Evolutionary conservation across 768 basidiomycete genomes (phyloP).

Genomic region (Pulveroboletus sp.): DNA sequence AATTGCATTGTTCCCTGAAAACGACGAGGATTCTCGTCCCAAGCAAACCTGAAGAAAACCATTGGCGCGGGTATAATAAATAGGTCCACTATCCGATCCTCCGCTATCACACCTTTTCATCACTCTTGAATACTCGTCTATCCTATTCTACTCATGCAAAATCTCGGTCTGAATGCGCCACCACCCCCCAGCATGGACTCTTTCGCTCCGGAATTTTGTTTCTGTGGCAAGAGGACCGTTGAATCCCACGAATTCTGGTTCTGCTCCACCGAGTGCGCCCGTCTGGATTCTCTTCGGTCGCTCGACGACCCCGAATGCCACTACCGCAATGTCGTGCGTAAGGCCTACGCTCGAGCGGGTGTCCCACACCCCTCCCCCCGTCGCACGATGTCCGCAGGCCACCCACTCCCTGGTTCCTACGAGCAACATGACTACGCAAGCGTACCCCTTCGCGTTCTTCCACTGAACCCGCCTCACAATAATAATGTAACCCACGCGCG

Average conservation of each 20-base stretch:
- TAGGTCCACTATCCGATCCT: neutral
- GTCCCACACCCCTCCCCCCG: neutral
- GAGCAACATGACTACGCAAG: neutral
- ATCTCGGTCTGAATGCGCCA: neutral
- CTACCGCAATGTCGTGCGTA: constrained; percentile 21
- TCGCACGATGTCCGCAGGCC: constrained; percentile 9
- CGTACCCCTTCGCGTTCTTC: neutral
- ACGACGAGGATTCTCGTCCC: neutral
- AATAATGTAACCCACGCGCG: neutral
- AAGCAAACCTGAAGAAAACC: neutral
- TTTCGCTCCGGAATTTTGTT: constrained; percentile 17
- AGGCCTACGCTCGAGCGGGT: constrained; percentile 10
- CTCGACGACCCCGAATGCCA: constrained; percentile 21
- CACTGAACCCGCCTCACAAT: neutral
- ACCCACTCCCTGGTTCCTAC: neutral
- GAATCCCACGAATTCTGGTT: constrained; percentile 27
- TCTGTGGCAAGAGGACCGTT: constrained; percentile 23
- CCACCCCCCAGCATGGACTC: constrained; percentile 9
- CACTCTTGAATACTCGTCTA: neutral
- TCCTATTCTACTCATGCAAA: neutral
- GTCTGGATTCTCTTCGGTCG: constrained; percentile 23
- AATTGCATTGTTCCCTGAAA: constrained; percentile 10
- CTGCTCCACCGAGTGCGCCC: constrained; percentile 27
- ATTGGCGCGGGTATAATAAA: constrained; percentile 18
- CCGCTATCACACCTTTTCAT: neutral